Evolutionary conservation across 345 rosid species (phyloP), one percentile per base, ranked within the genome.

Genomic region (Boechera divaricarpa): DNA sequence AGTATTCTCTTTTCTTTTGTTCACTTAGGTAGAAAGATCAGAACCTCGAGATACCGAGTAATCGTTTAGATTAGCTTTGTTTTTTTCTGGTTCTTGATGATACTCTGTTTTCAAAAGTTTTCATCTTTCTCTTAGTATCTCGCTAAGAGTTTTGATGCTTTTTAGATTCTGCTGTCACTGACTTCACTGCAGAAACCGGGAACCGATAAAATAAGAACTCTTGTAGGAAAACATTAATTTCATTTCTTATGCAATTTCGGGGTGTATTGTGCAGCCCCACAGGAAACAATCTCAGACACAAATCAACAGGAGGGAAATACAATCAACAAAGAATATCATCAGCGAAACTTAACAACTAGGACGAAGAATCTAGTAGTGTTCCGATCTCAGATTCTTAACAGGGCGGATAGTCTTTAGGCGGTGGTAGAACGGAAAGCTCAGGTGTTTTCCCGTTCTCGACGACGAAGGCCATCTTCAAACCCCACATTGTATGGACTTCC

Each of bases 401-500:
- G 0, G 81, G 67, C 11, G 88, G 88, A 75, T 86, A 87, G 48
- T 83, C 89, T 63, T 77, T 80, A 2, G 89, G 87, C 1, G 87
- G 91, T 39, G 88, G 84, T 13, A 72, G 59, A 53, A 86, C 57
- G 0, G 87, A 82, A 67, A 83, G 74, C 52, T 82, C 82, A 2
- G 81, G 78, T 5, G 71, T 74, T 2, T 84, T 77, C 16, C 89
- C 91, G n/a, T 86, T 82, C 73, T 86, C 82, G 0, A 86, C 84
- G 2, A 86, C 80, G 15, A 88, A 86, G 38, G 88, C 86, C 91
- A 87, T 85, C 73, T 85, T 85, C 62, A 82, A n/a, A 56, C 88
- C 87, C 89, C 88, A 86, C 83, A 80, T 79, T 5, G 86, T 86
- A 49, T 86, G 88, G 32, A 86, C 82, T 64, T 88, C 88, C 42